Evolutionary conservation across 257 asterid species (phyloP).

Genomic region (Primulina huaijiensis): DNA sequence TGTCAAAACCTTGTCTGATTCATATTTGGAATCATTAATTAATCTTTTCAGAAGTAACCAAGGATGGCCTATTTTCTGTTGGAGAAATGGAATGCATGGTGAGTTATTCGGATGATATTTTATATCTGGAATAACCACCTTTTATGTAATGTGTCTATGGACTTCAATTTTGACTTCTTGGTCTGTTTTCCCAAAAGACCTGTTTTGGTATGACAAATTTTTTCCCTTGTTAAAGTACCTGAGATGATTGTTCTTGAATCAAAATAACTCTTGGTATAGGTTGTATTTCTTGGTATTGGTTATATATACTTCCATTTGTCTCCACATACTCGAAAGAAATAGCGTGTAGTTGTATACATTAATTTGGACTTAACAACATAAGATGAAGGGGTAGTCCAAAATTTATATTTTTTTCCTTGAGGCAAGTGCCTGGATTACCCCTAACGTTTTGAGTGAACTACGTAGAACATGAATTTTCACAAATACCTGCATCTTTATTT

Average conservation of each 20-base stretch:
- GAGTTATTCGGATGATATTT: conserved; percentile 29
- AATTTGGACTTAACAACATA: not conserved
- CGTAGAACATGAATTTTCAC: not conserved
- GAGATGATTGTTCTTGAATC: not conserved
- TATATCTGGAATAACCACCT: conserved; percentile 15
- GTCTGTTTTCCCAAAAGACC: not conserved
- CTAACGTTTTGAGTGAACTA: not conserved
- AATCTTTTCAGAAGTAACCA: conserved; percentile 79
- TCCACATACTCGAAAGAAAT: not conserved
- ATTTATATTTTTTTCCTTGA: not conserved
- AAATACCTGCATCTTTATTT: not conserved
- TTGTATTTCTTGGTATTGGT: not conserved
- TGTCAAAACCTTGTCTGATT: conserved; percentile 19
- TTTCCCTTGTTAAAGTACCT: not conserved
- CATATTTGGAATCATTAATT: conserved; percentile 25
- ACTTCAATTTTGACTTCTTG: not conserved
- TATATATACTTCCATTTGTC: not conserved
- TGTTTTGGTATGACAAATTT: not conserved
- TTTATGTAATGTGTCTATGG: conserved; percentile 9
- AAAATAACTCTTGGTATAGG: not conserved
- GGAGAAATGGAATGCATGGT: conserved; percentile 99
- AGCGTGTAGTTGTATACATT: not conserved
- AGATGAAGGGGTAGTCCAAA: not conserved
- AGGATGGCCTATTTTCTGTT: conserved; percentile 96
- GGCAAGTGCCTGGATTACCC: not conserved